These are phyloP conservation scores for Globisporangium emineosum DNA, from an alignment of 352 stramenopile species.

Conservation along the genomic window DNA sequence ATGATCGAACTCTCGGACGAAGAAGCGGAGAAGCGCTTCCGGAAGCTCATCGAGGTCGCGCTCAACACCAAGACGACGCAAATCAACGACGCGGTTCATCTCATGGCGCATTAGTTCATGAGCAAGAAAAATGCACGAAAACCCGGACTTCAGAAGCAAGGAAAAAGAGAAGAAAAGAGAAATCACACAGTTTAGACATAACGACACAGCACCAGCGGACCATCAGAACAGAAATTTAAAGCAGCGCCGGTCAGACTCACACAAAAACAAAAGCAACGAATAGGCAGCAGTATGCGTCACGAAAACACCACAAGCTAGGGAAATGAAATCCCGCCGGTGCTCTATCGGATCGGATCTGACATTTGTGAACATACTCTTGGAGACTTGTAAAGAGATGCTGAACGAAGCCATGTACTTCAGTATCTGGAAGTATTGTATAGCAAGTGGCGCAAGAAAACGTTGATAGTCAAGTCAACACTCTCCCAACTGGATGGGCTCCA, in stretches of 20 bases:
- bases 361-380: neutral
- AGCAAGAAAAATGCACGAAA: slow-evolving; percentile 1
- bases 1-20: slow-evolving; percentile 74
- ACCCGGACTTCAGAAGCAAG: neutral
- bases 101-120: slow-evolving; percentile 85
- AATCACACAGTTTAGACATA: neutral
- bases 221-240: neutral
- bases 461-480: too few species aligned
- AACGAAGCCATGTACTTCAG: too few species aligned
- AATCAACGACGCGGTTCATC: slow-evolving; percentile 81
- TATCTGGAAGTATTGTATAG: too few species aligned
- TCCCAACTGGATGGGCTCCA: too few species aligned
- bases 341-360: neutral
- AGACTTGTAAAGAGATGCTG: too few species aligned
- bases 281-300: neutral
- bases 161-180: neutral
- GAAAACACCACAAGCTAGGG: neutral
- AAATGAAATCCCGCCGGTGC: too few species aligned
- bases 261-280: neutral
- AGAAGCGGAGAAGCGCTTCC: slow-evolving; percentile 56
- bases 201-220: too few species aligned
- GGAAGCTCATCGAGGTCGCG: slow-evolving; percentile 74
- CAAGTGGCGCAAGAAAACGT: too few species aligned
- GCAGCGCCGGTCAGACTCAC: neutral
- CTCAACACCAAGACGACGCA: slow-evolving; percentile 78